Base-by-base conservation (phyloP, 2,329 filamentous ascomycete species). In the Colletotrichum tabaci region DNA sequence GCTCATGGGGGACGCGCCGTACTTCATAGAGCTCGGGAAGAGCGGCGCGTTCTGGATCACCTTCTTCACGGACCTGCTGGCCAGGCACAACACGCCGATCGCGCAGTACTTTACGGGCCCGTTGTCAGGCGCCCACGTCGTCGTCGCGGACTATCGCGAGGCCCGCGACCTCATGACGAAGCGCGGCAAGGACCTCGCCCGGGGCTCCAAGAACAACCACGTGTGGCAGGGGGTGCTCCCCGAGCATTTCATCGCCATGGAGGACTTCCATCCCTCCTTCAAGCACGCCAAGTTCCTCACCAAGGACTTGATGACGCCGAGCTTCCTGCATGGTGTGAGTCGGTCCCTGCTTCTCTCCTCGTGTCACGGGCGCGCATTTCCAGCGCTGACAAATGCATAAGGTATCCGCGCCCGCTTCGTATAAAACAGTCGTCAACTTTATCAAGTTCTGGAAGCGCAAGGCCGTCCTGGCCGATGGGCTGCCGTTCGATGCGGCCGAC, bases 221-320 rank as follows among this genome's bases (percentile, higher is more conserved):
- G 15, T 42, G 7, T 65, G 53, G 62, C 53, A 38, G 2, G 53
- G 62, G 10, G 42, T 65, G 9, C 10, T 65, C 2, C 52, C 62
- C 5, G 62, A 46, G 26, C 62, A 65, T 21, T 60, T 65, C 9
- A 65, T 65, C 10, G 15, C 42, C 15, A 65, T 65, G 62, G 52
- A 65, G 7, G 55, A 58, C n/a, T 56, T 42, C 2, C 62, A 65
- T 9, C 62, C 62, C 3, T 60, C 52, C n/a, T 65, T 60, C 53
- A 65, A 65, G 35, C 42, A 60, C 5, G 52, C 62, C 30, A 26
- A 57, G 15, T 65, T 65, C 13, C 62, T 65, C 4, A 65, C 52
- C 15, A 65, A 65, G 18, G 62, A 65, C 30, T 23, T 65, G 13
- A 65, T 65, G 62, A 65, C 62, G 8, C 62, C 52, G 42, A 49